Base-by-base conservation (phyloP, 352 stramenopile genomes). In the Globisporangium emineosum region DNA sequence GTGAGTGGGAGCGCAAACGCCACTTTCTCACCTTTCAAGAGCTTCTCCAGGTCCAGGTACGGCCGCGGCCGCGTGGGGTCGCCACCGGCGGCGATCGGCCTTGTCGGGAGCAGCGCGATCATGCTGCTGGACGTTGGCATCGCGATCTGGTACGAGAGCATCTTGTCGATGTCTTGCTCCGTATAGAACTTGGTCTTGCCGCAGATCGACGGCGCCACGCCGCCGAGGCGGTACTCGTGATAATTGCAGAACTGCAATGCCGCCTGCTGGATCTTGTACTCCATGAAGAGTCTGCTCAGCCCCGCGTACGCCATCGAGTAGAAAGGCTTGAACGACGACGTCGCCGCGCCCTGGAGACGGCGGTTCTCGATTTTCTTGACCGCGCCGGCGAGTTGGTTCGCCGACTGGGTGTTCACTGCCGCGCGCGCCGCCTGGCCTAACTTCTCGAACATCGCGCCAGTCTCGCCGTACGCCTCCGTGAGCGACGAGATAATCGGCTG, bases 221-320 rank as follows among this genome's bases (percentile, higher is more conserved):
- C 63, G 19, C 63, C 63, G n/a, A 61, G 25, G 29, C 64, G 64
- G 49, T 68, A 68, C 57, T 64, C 35, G 63, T 68, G 57, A 37
- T 57, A 68, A 27, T 64, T 68, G 63, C 63, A 68, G 42, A 68
- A 68, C 33, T 68, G n/a, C 56, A 61, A 60, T n/a, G 63, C 63
- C 2, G 47, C 63, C 12, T 68, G 40, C n/a, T 68, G 63, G 27
- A 68, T 56, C 23, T 25, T 19, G 37, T 68, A 68, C 56, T 68
- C 35, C 56, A 68, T 64, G 35, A 68, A 64, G 23, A 68, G 50
- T 4, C 51, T 55, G 49, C 49, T 68, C 32, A 68, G 40, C 0
- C 56, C 50, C 19, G 56, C 56, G 29, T 64, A 65, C 37, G 49
- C 47, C 47, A 68, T 60, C 25, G 57, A 47, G 56, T 64, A 68